Percentiles rank a stretch among this genome's conserved stretches.
phyloP scores from a whole-genome alignment of 257 asterid genomes.

The Cynanchum wilfordii region DNA sequence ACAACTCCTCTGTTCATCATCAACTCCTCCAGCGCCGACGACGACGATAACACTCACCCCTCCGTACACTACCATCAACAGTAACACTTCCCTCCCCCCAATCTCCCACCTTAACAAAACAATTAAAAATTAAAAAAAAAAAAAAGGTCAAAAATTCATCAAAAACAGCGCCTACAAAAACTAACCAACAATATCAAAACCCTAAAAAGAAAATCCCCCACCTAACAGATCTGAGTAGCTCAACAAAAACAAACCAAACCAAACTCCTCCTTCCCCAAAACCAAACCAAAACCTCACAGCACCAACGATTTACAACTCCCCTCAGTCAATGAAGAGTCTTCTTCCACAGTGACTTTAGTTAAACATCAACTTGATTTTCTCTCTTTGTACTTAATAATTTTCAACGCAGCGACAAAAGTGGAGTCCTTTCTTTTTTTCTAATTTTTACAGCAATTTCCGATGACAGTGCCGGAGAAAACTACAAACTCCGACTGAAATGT shows the following conservation, averaged over 20 bases:
- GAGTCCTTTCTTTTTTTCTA: background rate
- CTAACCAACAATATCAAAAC: constrained; percentile 20
- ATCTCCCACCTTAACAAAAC: constrained; percentile 3
- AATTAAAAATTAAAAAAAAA: background rate
- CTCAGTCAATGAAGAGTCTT: constrained; percentile 14
- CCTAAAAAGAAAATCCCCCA: constrained; percentile 15
- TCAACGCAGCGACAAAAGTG: background rate
- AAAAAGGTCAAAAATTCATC: constrained; percentile 10
- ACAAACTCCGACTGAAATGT: constrained; percentile 3
- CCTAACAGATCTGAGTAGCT: constrained; percentile 27
- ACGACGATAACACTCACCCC: constrained; percentile 40
- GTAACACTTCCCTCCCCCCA: constrained; percentile 31
- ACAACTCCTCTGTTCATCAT: constrained; percentile 67
- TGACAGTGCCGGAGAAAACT: constrained; percentile 10
- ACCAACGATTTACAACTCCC: background rate
- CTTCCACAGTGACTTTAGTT: background rate
- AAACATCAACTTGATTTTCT: background rate
- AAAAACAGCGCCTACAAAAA: constrained; percentile 13
- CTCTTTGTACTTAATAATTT: background rate
- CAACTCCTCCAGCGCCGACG: constrained; percentile 39
- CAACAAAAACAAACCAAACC: constrained; percentile 6
- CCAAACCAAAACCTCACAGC: constrained; percentile 5
- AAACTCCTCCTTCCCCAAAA: background rate
- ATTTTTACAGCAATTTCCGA: constrained; percentile 3
- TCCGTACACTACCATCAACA: constrained; percentile 66